Evolutionary conservation across 257 asterid species (phyloP), one percentile per base, ranked within the genome.

Genomic region (Ilex aquifolium): DNA sequence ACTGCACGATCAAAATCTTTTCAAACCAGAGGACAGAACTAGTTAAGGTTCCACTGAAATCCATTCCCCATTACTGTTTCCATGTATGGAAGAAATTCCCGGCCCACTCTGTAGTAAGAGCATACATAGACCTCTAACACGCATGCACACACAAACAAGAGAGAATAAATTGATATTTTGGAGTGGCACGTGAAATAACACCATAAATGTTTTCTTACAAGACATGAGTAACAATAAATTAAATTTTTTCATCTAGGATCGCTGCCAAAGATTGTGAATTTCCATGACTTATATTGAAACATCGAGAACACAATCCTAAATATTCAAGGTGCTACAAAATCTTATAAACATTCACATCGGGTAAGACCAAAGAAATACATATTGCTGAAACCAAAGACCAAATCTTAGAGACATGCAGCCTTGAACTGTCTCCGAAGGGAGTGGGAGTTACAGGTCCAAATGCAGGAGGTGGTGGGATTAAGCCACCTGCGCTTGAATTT

Each of bases 381-480:
- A 71, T 60, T 55, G 79, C 82, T 49, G 66, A 69, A 42, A 42
- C 12, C 65, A 79, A 2, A 17, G 66, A 60, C 60, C 74, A 69
- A 32, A 72, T 36, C 49, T 56, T 63, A 2, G 61, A 49, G 30
- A n/a, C 63, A 30, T 30, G 62, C 30, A 57, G 61, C 71, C 73
- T 80, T 15, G 82, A 62, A 65, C 81, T 56, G 61, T 46, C 58
- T 1, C 87, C 74, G 13, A 69, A 53, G 9, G 76, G 86, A 13
- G 70, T 57, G 9, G 76, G 86, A 13, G 77, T 77, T 0, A 82
- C 72, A 1, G 96, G 96, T 57, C 91, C 91, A 30, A 70, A 59
- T 6, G 96, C 88, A 2, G 31, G 6, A 5, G 95, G 73, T 21
- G 94, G 69, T 17, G 87, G 80, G 67, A 79, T 73, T 32, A 67